A percentile compares a stretch with the other conserved stretches of the same genome.
Conservation (phyloP, 257 asterid species). For the Salvia splendens region DNA sequence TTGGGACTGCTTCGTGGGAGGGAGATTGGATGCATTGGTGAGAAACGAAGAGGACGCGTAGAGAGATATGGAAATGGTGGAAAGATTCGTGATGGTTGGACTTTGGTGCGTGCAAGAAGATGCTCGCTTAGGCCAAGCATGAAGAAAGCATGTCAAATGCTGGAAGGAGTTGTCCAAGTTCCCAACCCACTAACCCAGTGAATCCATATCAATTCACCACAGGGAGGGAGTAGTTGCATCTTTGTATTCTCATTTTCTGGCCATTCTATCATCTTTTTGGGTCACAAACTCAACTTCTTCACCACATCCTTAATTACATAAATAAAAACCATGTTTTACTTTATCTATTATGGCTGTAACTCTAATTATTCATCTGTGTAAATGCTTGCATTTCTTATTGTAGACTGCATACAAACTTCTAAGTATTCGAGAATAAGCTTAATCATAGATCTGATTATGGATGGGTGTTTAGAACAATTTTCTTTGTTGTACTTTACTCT, state of each 20-base stretch:
- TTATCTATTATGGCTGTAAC: too few relatives aligned
- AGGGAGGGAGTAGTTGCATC: background rate
- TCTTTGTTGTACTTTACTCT: too few relatives aligned
- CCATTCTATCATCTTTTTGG: too few relatives aligned
- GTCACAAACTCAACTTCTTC: too few relatives aligned
- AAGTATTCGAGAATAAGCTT: too few relatives aligned
- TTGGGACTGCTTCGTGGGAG: constrained; percentile 47
- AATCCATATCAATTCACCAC: constrained; percentile 37
- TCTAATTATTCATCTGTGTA: too few relatives aligned
- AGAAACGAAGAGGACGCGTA: constrained; percentile 44
- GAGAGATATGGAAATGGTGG: constrained; percentile 34
- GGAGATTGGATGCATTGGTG: constrained; percentile 39
- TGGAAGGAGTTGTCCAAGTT: constrained; percentile 58
- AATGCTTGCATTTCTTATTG: too few relatives aligned
- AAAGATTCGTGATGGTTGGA: constrained; percentile 54
- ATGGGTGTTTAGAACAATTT: too few relatives aligned
- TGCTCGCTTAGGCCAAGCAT: constrained; percentile 56
- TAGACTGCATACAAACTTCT: too few relatives aligned
- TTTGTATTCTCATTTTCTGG: background rate
- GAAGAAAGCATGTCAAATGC: constrained; percentile 55
- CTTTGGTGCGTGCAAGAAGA: constrained; percentile 75
- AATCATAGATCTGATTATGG: too few relatives aligned
- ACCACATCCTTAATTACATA: too few relatives aligned
- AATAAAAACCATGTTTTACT: too few relatives aligned
- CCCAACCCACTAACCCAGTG: constrained; percentile 41